Evolutionary conservation across 345 rosid genomes (phyloP).

Genomic region (Ricinus communis): DNA sequence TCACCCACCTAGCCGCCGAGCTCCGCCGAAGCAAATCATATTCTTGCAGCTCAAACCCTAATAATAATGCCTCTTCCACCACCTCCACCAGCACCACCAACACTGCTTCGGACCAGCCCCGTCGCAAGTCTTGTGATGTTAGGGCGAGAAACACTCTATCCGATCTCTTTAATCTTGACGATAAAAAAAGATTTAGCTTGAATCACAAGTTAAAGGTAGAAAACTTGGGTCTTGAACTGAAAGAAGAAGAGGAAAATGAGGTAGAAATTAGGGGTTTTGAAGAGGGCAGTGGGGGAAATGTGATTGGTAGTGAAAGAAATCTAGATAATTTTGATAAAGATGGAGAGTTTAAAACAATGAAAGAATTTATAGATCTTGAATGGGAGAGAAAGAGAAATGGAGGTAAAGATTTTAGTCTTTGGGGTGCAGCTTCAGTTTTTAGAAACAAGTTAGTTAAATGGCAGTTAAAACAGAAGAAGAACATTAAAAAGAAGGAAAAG

Average conservation of each 20-base stretch:
- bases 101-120: slow-evolving; percentile 35
- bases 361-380: slow-evolving; percentile 71
- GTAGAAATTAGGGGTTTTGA: slow-evolving; percentile 21
- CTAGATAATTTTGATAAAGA: slow-evolving; percentile 33
- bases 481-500: slow-evolving; percentile 18
- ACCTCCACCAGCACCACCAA: slow-evolving; percentile 13
- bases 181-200: slow-evolving; percentile 21
- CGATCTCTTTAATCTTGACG: slow-evolving; percentile 46
- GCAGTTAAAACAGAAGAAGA: slow-evolving; percentile 37
- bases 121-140: slow-evolving; percentile 59
- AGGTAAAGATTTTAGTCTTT: slow-evolving; percentile 32
- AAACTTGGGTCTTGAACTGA: slow-evolving; percentile 20
- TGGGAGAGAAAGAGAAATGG: slow-evolving; percentile 34
- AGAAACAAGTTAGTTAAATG: slow-evolving; percentile 55
- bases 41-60: slow-evolving; percentile 29
- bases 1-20: slow-evolving; percentile 28
- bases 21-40: slow-evolving; percentile 58
- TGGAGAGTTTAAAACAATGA: slow-evolving; percentile 55
- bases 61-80: slow-evolving; percentile 21
- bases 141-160: slow-evolving; percentile 40
- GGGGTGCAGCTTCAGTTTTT: slow-evolving; percentile 54
- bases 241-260: slow-evolving; percentile 25
- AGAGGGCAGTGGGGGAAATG: slow-evolving; percentile 2
- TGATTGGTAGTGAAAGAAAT: slow-evolving; percentile 9
- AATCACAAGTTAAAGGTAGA: slow-evolving; percentile 19